phyloP scores from a whole-genome alignment of 1,139 yeast genomes.

The Yamadazyma friedrichii region DNA sequence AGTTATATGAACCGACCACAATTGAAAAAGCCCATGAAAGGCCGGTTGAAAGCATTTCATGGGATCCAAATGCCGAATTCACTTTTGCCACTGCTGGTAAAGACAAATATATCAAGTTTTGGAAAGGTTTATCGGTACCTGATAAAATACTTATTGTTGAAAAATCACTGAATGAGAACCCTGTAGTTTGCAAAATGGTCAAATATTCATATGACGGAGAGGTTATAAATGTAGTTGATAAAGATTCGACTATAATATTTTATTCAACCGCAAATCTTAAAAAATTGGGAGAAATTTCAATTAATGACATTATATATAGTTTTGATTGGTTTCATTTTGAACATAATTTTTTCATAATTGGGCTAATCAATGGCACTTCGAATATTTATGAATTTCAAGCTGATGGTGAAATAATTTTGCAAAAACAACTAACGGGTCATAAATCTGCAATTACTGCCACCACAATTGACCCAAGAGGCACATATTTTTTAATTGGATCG shows the following conservation, averaged over 20 bases:
- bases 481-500: constrained; percentile 57
- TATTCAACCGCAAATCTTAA: constrained; percentile 27
- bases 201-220: constrained; percentile 56
- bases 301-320: constrained; percentile 34
- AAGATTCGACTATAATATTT: constrained; percentile 29
- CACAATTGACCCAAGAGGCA: constrained; percentile 59
- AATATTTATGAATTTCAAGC: constrained; percentile 23
- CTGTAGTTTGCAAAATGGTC: constrained; percentile 27
- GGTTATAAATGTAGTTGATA: constrained; percentile 48
- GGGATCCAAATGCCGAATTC: constrained; percentile 58
- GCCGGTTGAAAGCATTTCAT: constrained; percentile 50
- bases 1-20: constrained; percentile 31
- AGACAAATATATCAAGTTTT: constrained; percentile 52
- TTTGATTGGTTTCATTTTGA: constrained; percentile 35
- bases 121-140: constrained; percentile 49
- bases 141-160: constrained; percentile 34
- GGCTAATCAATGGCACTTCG: constrained; percentile 38
- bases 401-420: constrained; percentile 14
- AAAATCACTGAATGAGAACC: constrained; percentile 11
- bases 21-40: constrained; percentile 46
- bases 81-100: constrained; percentile 60
- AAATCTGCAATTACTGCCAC: constrained; percentile 52
- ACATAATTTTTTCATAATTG: constrained; percentile 34
- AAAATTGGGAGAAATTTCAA: constrained; percentile 22
- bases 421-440: constrained; percentile 33